Evolutionary conservation across 2,329 filamentous ascomycete genomes (phyloP), one percentile per base, ranked within the genome.

Genomic region (Botrytis cinerea): DNA sequence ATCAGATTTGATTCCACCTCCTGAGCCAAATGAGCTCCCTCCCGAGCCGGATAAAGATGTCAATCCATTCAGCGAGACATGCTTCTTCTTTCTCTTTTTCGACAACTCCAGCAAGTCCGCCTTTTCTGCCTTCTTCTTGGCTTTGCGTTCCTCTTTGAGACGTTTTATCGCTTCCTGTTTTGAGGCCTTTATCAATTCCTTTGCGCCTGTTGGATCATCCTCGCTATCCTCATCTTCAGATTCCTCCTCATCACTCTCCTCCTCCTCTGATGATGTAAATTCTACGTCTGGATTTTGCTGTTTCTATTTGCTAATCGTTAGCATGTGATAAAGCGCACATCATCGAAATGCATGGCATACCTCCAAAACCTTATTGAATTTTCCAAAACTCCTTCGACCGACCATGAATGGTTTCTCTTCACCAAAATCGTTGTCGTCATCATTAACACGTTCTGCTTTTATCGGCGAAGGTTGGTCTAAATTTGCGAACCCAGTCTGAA

Each of bases 21-120:
- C 79, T 81, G 59, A 61, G 32, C 59, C 59, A 40, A 61, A 40
- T 40, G 59, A 14, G 35, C 35, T 4, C 32, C 75, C 81, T 80
- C 74, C 72, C 59, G 82, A 81, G 57, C 84, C 84, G 74, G 90
- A 92, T 64, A 93, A 88, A 1, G 89, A 91, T 7, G 85, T 86
- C 73, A 90, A 80, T 38, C 85, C 66, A 20, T 91, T 91, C 73
- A 93, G 82, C 75, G 91, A 90, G 70, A 93, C 85, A 72, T 91
- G 88, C 80, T 91, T 91, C 81, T 89, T 89, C 78, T 88, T 87
- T 62, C 89, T 84, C 79, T 87, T 86, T 60, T 89, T 87, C 12
- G 88, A 87, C 28, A 90, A 81, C 76, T 88, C 84, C 75, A 83
- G 82, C 20, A 83, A 82, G 75, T 85, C 86, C 38, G 82, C 82